These are phyloP conservation scores for Cicer arietinum DNA, from an alignment of 306 rosid genomes.

Conservation along the genomic window DNA sequence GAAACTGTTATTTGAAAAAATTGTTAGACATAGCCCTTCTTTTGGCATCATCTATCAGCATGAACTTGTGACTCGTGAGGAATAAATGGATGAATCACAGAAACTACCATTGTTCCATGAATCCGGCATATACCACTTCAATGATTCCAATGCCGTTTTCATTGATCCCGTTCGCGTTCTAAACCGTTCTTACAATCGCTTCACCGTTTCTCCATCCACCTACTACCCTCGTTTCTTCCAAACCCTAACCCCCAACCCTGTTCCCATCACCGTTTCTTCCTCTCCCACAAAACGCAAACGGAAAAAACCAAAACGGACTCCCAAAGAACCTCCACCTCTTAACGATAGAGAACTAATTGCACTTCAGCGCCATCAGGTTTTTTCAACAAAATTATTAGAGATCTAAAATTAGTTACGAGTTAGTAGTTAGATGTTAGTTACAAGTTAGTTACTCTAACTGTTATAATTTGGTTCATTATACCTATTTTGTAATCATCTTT, in stretches of 20 bases:
- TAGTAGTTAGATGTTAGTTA: no score
- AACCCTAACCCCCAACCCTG: constrained; percentile 38
- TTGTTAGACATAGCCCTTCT: no score
- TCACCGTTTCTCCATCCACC: constrained; percentile 67
- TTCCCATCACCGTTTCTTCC: constrained; percentile 40
- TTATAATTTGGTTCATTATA: no score
- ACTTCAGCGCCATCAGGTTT: constrained; percentile 78
- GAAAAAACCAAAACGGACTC: constrained; percentile 72
- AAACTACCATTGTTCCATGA: constrained; percentile 51
- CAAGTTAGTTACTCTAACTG: no score
- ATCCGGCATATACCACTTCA: constrained; percentile 62
- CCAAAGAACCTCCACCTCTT: constrained; percentile 50
- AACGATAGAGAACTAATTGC: constrained; percentile 80
- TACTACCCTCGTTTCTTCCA: constrained; percentile 76
- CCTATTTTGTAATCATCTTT: no score
- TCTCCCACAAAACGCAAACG: constrained; percentile 58
- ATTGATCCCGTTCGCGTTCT: constrained; percentile 81
- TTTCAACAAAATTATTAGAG: background rate
- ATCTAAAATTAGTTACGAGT: no score
- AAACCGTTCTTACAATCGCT: constrained; percentile 67
- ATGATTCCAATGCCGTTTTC: constrained; percentile 60
- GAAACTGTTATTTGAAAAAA: no score
- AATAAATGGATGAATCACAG: constrained; percentile 45
- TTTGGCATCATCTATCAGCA: background rate
- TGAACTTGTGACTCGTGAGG: background rate